Evolutionary conservation across 2,329 filamentous ascomycete species (phyloP), one percentile per base, ranked within the genome.

Genomic region (Furcasterigmium sp.): DNA sequence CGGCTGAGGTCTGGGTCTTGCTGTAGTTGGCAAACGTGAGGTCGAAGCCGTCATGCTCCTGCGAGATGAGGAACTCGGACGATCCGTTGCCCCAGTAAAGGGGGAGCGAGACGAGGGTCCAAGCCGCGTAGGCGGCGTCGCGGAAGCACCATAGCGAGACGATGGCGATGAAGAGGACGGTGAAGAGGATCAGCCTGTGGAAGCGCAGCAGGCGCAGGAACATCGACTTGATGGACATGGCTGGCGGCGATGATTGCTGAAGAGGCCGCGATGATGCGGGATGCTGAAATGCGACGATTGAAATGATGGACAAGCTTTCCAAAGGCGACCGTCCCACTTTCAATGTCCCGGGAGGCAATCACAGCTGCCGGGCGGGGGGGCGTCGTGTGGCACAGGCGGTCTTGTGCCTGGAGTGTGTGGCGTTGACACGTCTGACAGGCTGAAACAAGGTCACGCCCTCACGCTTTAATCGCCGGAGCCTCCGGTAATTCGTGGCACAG

Each of bases 21-120:
- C 49, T 51, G 47, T 64, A 63, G 42, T 58, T 59, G 15, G 48
- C 49, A 43, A 64, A 63, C 14, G 54, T 60, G n/a, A 64, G 45
- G 40, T 63, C 59, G 41, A 63, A 63, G 21, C 36, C 41, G 45
- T 61, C 58, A 43, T 45, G 45, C 8, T 48, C 43, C 15, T 49
- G 37, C 7, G 59, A 60, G 17, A 64, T 47, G 30, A 61, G 47
- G 44, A 63, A 63, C 3, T 45, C 41, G 4, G 48, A 39, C 13
- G 52, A 47, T 39, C 53, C 46, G 34, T 48, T 25, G 38, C 43
- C 39, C 60, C 59, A 62, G 37, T 47, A 47, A 7, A 57, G 11
- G 2, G 52, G 56, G 4, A 62, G 53, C 14, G 54, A 48, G 39
- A 52, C 52, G 8, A 63, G 54, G 8, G 58, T 58, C 53, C 52